A percentile compares a stretch with the other conserved stretches of the same genome.
Conservation (phyloP, 805 yeast species). For the Pichia occidentalis region DNA sequence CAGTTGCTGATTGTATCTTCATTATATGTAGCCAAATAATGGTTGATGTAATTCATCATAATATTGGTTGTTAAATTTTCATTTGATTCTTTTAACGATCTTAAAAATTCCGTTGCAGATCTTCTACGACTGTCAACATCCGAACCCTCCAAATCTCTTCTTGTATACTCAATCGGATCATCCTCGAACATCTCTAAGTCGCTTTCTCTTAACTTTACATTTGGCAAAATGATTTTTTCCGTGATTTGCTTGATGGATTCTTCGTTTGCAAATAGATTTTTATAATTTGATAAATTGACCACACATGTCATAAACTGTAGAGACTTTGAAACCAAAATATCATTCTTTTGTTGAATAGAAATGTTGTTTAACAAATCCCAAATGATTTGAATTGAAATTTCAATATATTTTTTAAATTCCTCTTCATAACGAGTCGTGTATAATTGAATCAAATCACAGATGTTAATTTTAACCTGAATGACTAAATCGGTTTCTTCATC, state of each 20-base stretch:
- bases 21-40: conserved; percentile 51
- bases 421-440: conserved; percentile 91
- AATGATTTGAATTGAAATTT: conserved; percentile 69
- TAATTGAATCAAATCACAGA: conserved; percentile 76
- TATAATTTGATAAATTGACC: conserved; percentile 61
- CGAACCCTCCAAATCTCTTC: conserved; percentile 92
- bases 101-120: conserved; percentile 85
- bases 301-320: conserved; percentile 78
- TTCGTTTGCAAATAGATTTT: conserved; percentile 53
- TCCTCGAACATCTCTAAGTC: conserved; percentile 95
- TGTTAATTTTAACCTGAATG: conserved; percentile 70
- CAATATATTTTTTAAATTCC: conserved; percentile 73
- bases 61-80: conserved; percentile 68
- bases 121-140: conserved; percentile 90
- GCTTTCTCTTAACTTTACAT: conserved; percentile 73
- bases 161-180: conserved; percentile 88
- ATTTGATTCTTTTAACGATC: conserved; percentile 76
- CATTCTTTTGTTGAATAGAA: conserved; percentile 71
- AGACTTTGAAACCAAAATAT: conserved; percentile 74
- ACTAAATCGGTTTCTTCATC: conserved; percentile 65
- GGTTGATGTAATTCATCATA: conserved; percentile 64
- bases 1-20: conserved; percentile 50
- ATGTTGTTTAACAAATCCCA: conserved; percentile 70
- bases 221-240: conserved; percentile 81
- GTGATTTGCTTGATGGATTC: conserved; percentile 67